A percentile compares a stretch with the other conserved stretches of the same genome.
Conservation (phyloP, 2,329 filamentous ascomycete genomes). For the Graphilbum ipis-grandicollis region DNA sequence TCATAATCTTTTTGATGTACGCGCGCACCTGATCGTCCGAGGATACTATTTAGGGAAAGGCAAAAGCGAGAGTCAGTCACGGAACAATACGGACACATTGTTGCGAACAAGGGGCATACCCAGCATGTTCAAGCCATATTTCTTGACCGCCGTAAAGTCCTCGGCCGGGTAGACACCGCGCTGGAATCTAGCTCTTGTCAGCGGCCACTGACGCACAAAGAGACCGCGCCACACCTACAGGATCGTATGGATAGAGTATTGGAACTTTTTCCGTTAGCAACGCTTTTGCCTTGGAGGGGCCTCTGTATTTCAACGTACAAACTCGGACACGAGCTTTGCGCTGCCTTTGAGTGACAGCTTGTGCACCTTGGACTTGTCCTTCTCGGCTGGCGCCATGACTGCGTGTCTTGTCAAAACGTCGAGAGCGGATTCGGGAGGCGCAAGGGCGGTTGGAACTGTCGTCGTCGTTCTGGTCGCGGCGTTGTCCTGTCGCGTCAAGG, state of each 20-base stretch:
- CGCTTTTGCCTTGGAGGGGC: constrained; percentile 7
- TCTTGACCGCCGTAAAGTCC: constrained; percentile 94
- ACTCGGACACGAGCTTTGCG: constrained; percentile 83
- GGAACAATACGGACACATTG: too few relatives aligned
- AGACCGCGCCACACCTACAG: constrained; percentile 35
- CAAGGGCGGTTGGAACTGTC: too few relatives aligned
- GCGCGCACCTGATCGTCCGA: constrained; percentile 96
- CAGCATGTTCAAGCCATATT: constrained; percentile 98
- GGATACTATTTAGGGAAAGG: constrained; percentile 40
- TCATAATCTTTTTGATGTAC: constrained; percentile 99
- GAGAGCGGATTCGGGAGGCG: too few relatives aligned
- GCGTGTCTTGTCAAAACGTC: too few relatives aligned
- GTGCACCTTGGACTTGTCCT: constrained; percentile 67
- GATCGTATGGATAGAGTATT: constrained; percentile 97
- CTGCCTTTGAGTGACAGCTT: constrained; percentile 79
- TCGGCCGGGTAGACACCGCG: constrained; percentile 76
- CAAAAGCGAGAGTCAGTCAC: neutral
- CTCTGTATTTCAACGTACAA: constrained; percentile 40
- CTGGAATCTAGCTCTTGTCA: constrained; percentile 49
- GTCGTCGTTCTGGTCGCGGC: neutral
- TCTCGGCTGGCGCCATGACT: constrained; percentile 10
- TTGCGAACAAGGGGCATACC: constrained; percentile 26
- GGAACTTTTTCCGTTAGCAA: constrained; percentile 40
- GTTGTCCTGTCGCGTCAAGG: too few relatives aligned
- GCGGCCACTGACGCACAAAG: neutral